Base-by-base conservation (phyloP, 495 filamentous ascomycete genomes). In the Halenospora varia region DNA sequence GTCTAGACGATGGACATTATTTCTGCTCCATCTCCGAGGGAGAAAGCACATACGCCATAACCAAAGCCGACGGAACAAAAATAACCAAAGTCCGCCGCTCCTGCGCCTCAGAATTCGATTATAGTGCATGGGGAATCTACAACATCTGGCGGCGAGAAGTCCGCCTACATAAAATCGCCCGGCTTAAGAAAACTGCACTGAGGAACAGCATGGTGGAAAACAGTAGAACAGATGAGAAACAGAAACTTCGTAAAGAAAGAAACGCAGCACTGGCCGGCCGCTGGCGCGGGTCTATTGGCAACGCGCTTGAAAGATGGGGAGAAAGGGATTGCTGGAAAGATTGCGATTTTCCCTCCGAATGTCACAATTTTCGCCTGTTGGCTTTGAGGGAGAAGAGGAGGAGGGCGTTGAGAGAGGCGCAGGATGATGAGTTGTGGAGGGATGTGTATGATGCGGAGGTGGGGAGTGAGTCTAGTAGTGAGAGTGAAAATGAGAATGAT, bases 61-160 rank as follows among this genome's bases (percentile, higher is more conserved):
- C n/a, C n/a, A n/a, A n/a, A n/a, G n/a, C n/a, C n/a, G n/a, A n/a
- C n/a, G n/a, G n/a, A n/a, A n/a, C n/a, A n/a, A n/a, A n/a, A n/a
- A n/a, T n/a, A n/a, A n/a, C n/a, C n/a, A n/a, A n/a, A n/a, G n/a
- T n/a, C n/a, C n/a, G n/a, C n/a, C n/a, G n/a, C n/a, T n/a, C n/a
- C n/a, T n/a, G n/a, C n/a, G n/a, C n/a, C n/a, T 60, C 68, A 29
- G 66, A 73, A 46, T 78, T 77, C 58, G 76, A 76, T 55, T 78
- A 75, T 55, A 23, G 19, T 2, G 72, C 71, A 0, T 77, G 75
- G 76, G 62, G 48, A 10, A 59, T 64, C 1, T 73, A 73, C 68
- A 73, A 73, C 8, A 57, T 60, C 4, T 71, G 70, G 70, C 65
- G 73, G 2, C 62, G 75, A 17, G 70, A 70, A 49, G 0, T 52